These are phyloP conservation scores for Mortierella sp. DNA, from an alignment of 371 early-diverging fungal species.

Conservation along the genomic window DNA sequence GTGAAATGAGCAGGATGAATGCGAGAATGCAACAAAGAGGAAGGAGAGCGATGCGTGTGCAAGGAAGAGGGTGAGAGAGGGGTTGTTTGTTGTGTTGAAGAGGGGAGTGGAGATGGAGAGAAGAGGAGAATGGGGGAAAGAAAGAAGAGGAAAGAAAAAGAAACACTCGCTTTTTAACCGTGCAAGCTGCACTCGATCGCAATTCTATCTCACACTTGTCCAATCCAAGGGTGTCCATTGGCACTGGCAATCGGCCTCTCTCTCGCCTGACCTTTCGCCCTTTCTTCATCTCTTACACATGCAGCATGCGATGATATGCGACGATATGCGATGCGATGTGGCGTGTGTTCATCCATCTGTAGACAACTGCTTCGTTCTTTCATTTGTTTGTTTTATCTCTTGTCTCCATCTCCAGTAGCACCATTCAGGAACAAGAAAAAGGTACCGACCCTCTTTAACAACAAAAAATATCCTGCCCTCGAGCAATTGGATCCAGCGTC, in stretches of 20 bases:
- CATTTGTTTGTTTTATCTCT: not conserved
- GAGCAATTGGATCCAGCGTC: too few species aligned
- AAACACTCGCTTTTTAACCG: not conserved
- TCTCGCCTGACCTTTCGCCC: too few species aligned
- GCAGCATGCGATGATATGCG: too few species aligned
- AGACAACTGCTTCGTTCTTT: too few species aligned
- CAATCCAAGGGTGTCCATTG: too few species aligned
- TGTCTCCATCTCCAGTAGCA: not conserved
- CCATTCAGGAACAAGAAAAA: not conserved
- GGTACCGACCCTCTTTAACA: not conserved
- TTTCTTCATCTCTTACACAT: too few species aligned
- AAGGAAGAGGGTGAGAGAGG: not conserved
- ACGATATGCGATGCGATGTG: too few species aligned
- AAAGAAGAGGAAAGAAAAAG: not conserved
- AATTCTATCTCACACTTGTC: too few species aligned
- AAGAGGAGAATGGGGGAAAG: not conserved
- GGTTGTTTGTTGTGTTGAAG: not conserved
- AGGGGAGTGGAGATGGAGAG: not conserved
- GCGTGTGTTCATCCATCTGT: too few species aligned
- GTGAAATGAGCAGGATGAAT: not conserved
- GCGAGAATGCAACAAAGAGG: not conserved
- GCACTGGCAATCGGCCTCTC: too few species aligned
- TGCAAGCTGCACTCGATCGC: not conserved
- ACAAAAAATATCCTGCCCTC: too few species aligned
- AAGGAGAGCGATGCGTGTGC: not conserved